phyloP scores from a whole-genome alignment of 2,329 filamentous ascomycete genomes.

The Talaromyces amestolkiae region DNA sequence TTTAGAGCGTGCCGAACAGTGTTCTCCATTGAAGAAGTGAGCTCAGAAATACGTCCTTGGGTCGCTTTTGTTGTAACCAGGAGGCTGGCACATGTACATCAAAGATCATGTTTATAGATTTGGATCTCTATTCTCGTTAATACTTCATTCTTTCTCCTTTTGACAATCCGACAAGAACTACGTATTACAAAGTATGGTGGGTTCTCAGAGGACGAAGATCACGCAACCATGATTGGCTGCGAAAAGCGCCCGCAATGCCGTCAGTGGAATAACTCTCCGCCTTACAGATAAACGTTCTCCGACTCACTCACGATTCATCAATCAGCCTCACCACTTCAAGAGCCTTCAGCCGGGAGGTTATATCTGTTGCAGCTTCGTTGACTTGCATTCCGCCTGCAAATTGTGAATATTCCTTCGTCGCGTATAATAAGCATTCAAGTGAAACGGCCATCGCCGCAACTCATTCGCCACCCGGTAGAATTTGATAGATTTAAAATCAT shows the following conservation, averaged over 20 bases:
- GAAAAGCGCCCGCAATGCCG: slow-evolving; percentile 10
- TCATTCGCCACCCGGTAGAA: slow-evolving; percentile 7
- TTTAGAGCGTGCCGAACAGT: slow-evolving; percentile 66
- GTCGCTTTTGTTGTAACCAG: not conserved
- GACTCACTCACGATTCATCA: not conserved
- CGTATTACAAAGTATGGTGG: not conserved
- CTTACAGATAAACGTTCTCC: not conserved
- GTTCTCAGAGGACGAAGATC: not conserved
- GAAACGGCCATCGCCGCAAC: not conserved
- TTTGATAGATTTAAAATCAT: not conserved
- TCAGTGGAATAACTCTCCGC: slow-evolving; percentile 4
- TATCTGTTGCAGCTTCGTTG: not conserved
- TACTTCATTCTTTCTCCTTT: not conserved
- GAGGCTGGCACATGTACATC: not conserved
- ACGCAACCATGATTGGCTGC: slow-evolving; percentile 14
- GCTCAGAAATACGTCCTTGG: not conserved
- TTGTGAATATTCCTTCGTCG: not conserved
- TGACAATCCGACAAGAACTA: not conserved
- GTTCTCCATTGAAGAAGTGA: slow-evolving; percentile 19
- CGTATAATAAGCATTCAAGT: not conserved
- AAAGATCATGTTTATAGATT: not conserved
- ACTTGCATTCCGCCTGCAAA: not conserved
- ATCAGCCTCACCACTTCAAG: not conserved
- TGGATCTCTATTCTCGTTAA: not conserved
- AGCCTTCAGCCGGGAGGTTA: not conserved